phyloP scores from a whole-genome alignment of 352 stramenopile genomes.

The Phytophthora pini region DNA sequence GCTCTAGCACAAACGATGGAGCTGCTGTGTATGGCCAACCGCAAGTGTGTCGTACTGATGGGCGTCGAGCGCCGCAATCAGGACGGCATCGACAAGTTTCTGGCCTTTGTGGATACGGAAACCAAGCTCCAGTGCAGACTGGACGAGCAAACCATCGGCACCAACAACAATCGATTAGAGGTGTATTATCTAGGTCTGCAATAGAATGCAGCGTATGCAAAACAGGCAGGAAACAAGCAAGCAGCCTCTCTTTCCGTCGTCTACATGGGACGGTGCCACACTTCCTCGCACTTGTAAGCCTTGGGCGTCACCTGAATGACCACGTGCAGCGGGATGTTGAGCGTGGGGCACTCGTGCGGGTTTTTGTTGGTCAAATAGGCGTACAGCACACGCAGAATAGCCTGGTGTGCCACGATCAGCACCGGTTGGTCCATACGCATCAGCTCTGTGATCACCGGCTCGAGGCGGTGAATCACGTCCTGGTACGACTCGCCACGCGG shows the following conservation, averaged over 20 bases:
- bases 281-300: constrained; percentile 95
- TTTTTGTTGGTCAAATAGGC: constrained; percentile 96
- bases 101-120: constrained; percentile 58
- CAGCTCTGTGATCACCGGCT: constrained; percentile 97
- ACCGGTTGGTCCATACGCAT: constrained; percentile 94
- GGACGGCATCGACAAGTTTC: constrained; percentile 84
- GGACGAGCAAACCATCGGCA: constrained; percentile 50
- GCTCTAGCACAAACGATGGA: constrained; percentile 90
- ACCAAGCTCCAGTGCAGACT: constrained; percentile 58
- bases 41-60: constrained; percentile 71
- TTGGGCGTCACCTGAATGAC: constrained; percentile 96
- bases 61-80: constrained; percentile 80
- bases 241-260: constrained; percentile 18
- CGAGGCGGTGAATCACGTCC: constrained; percentile 97
- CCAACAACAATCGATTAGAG: constrained; percentile 68
- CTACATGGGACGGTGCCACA: constrained; percentile 91
- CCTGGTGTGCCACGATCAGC: constrained; percentile 95
- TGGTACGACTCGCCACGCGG: constrained; percentile 97
- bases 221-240: background rate
- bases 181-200: constrained; percentile 67
- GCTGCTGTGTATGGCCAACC: constrained; percentile 63
- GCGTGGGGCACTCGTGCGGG: constrained; percentile 92
- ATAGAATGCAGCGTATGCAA: constrained; percentile 18
- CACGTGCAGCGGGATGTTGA: constrained; percentile 94
- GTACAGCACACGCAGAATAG: constrained; percentile 96